Percentiles rank a stretch among this genome's conserved stretches.
Evolutionary conservation across 164 flowering plant species (phyloP).

Genomic region (Magnolia changhungtana): DNA sequence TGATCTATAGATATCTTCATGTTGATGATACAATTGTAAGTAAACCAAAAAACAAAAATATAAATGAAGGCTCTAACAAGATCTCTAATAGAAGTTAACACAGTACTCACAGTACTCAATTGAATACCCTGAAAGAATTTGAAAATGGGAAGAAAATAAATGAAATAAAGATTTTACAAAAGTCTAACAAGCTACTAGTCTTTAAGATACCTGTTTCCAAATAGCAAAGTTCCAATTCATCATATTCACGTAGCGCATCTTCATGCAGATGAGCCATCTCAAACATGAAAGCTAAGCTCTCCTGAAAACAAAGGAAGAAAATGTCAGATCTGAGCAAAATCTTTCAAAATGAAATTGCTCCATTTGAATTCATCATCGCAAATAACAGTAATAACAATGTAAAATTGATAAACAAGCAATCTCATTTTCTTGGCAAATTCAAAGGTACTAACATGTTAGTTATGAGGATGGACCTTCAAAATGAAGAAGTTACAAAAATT

Average conservation of each 20-base stretch:
- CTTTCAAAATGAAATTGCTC: background rate
- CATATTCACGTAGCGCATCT: conserved; percentile 95
- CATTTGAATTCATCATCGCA: background rate
- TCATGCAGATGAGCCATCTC: conserved; percentile 97
- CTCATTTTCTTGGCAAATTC: background rate
- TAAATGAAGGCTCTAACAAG: no score
- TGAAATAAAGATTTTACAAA: background rate
- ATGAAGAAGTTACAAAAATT: conserved; percentile 94
- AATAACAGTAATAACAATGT: background rate
- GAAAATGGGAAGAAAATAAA: background rate
- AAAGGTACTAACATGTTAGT: conserved; percentile 2
- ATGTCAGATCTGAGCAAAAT: background rate
- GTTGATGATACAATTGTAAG: no score
- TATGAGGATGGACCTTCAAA: conserved; percentile 57
- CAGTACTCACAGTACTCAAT: no score
- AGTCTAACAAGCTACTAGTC: background rate
- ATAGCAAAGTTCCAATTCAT: conserved; percentile 93
- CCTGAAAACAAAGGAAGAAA: conserved; percentile 43
- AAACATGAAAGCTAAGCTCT: conserved; percentile 98
- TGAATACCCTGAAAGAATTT: background rate
- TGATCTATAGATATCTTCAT: no score
- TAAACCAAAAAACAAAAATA: no score
- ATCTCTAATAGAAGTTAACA: no score
- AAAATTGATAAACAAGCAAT: background rate
- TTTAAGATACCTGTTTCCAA: conserved; percentile 68